Base-by-base conservation (phyloP, 2,329 filamentous ascomycete species). In the Diaporthe helianthi region DNA sequence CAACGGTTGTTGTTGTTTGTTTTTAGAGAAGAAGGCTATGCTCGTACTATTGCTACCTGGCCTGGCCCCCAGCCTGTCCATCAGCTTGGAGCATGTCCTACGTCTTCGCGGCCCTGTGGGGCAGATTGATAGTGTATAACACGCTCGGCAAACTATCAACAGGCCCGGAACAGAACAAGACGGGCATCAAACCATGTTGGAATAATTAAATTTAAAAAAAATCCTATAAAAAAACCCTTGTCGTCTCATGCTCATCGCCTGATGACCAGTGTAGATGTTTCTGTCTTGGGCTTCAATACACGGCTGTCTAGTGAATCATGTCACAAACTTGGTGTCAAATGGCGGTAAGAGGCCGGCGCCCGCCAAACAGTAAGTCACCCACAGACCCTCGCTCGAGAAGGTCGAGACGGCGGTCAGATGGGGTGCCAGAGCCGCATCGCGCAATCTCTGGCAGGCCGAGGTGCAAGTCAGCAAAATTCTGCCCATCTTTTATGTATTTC, bases 401-500 rank as follows among this genome's bases (percentile, higher is more conserved):
- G 19, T 31, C 41, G 24, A 46, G 26, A 15, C 38, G 4, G 26
- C 38, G 26, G 55, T 19, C 55, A 22, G 24, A 6, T 33, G 10
- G 5, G 31, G 41, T 17, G 41, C 12, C 12, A 61, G 58, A 47
- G 41, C 58, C 58, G 29, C 51, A 53, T 53, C 5, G 44, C 13
- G 44, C 22, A 9, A 22, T 29, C 29, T 53, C 51, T 24, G 29
- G 58, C 29, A 63, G 29, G n/a, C 44, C 29, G 9, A 10, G 29
- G 38, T 3, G 44, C 29, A 47, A 63, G 44, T 58, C 54, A 58
- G 44, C 4, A 49, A 63, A 63, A 63, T 29, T 63, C 41, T 63
- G 58, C 58, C 41, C 58, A 63, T 33, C 58, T 63, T 44, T 63
- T 19, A 15, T 26, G 58, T 63, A 44, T 63, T 61, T 63, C 58